These are phyloP conservation scores for Zizania palustris DNA, from an alignment of 202 grass and related monocot genomes.

Conservation along the genomic window DNA sequence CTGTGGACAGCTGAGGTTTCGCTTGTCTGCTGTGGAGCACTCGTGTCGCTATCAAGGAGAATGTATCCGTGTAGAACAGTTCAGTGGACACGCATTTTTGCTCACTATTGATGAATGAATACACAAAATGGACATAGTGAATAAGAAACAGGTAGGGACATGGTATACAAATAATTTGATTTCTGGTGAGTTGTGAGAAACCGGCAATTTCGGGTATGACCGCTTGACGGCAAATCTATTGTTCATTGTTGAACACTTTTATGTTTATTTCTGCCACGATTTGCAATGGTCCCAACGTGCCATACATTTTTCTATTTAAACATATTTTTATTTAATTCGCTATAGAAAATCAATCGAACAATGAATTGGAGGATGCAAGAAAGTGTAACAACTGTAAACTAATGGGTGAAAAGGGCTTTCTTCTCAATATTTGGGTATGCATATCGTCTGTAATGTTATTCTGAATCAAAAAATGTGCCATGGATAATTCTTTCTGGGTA, in stretches of 20 bases:
- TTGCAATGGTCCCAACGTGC: not conserved
- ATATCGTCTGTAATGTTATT: not conserved
- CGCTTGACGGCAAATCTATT: not conserved
- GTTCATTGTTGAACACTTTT: not conserved
- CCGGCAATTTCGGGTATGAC: not conserved
- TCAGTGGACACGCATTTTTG: conserved; percentile 16
- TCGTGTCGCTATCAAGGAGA: conserved; percentile 36
- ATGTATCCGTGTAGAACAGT: not conserved
- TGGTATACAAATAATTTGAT: conserved; percentile 9
- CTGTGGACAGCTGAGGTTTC: not conserved
- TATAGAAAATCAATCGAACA: not conserved
- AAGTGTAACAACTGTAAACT: not conserved
- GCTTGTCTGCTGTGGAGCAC: not conserved
- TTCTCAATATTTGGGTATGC: not conserved
- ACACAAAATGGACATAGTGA: not conserved
- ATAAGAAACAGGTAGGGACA: not conserved
- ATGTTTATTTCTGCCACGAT: not conserved
- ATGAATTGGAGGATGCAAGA: not conserved
- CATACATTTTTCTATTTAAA: not conserved
- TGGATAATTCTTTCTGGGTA: not conserved
- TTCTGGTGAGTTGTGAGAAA: conserved; percentile 40
- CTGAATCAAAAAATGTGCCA: not conserved
- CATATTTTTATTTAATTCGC: not conserved
- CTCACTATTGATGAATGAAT: not conserved
- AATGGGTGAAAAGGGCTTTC: not conserved